Percentiles rank a stretch among this genome's conserved stretches.
Conservation (phyloP, 345 rosid genomes). For the Eucalyptus sp. region DNA sequence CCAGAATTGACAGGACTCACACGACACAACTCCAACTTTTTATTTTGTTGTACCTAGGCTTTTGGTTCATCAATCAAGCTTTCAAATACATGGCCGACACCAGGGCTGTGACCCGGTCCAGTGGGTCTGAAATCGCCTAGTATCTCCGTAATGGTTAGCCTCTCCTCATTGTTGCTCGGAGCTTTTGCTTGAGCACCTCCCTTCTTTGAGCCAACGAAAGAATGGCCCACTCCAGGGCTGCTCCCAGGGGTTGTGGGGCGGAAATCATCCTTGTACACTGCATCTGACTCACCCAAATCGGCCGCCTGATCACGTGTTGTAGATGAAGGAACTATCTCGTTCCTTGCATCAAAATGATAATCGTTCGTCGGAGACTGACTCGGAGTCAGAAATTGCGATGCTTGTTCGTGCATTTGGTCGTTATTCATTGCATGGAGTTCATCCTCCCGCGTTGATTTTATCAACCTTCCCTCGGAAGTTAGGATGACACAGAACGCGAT, state of each 20-base stretch:
- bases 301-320: not conserved
- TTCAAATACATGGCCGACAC: constrained; percentile 23
- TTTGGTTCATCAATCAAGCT: constrained; percentile 9
- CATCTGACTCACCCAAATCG: not conserved
- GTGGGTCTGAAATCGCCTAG: constrained; percentile 13
- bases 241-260: constrained; percentile 23
- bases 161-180: not conserved
- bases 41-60: not conserved
- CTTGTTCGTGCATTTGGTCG: not conserved
- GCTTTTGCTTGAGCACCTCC: not conserved
- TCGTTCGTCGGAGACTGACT: not conserved
- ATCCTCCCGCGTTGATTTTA: not conserved
- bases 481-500: constrained; percentile 2
- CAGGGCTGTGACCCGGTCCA: constrained; percentile 47
- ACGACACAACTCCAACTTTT: not conserved
- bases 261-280: constrained; percentile 2
- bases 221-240: constrained; percentile 32
- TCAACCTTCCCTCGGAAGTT: constrained; percentile 11
- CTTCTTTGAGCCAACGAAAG: not conserved
- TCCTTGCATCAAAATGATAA: not conserved
- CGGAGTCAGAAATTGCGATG: not conserved
- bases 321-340: not conserved
- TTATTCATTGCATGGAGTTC: not conserved
- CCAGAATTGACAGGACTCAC: not conserved
- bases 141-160: constrained; percentile 2